Conservation (phyloP, 2,329 filamentous ascomycete species). For the Karstenula rhodostoma region DNA sequence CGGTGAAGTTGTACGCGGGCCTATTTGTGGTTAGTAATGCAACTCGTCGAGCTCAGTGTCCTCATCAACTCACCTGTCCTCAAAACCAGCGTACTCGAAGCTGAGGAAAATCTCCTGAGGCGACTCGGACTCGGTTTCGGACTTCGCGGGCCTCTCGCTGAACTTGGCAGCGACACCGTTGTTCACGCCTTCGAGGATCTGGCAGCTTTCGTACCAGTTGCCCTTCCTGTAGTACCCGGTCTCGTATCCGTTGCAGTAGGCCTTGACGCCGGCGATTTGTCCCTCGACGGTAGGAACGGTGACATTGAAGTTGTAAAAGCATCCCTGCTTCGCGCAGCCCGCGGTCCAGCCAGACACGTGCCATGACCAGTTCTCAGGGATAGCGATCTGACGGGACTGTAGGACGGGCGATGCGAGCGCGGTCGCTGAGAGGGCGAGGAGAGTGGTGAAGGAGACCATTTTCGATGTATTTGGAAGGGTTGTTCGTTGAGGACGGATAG, state of each 20-base stretch:
- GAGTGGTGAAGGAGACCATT: constrained; percentile 25
- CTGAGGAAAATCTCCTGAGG: constrained; percentile 24
- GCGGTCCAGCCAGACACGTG: constrained; percentile 27
- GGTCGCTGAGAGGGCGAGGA: constrained; percentile 19
- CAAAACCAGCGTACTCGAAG: constrained; percentile 19
- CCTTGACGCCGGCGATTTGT: constrained; percentile 23
- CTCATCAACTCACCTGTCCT: constrained; percentile 16
- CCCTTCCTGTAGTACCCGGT: constrained; percentile 15
- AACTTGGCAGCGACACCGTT: constrained; percentile 28
- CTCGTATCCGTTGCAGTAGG: constrained; percentile 29
- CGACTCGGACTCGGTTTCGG: background rate
- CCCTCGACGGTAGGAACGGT: constrained; percentile 23
- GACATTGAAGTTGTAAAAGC: constrained; percentile 35
- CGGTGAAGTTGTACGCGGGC: constrained; percentile 30
- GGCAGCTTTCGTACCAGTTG: constrained; percentile 24
- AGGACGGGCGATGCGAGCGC: constrained; percentile 19
- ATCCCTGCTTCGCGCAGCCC: constrained; percentile 28
- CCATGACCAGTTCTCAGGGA: constrained; percentile 30
- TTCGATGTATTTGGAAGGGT: background rate
- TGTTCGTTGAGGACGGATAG: background rate
- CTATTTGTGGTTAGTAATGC: constrained; percentile 9
- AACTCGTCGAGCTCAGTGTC: background rate
- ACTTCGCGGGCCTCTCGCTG: constrained; percentile 9
- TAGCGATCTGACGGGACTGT: constrained; percentile 17
- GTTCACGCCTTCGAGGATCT: constrained; percentile 26